Conservation (phyloP, 768 basidiomycete genomes). For the Boletus subparvulus region DNA sequence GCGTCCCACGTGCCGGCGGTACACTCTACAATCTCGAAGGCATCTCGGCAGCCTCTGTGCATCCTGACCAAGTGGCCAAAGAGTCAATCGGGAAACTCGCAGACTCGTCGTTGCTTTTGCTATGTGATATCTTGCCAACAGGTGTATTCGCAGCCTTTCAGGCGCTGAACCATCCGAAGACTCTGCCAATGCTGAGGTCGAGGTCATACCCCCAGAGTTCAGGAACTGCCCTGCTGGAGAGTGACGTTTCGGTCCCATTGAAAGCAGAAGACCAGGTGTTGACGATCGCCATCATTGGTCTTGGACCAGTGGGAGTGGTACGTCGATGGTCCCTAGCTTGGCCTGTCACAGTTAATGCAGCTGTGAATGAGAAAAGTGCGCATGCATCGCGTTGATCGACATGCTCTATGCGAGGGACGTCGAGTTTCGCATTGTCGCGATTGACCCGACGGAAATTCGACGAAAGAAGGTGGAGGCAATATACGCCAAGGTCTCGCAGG, state of each 20-base stretch:
- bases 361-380: constrained; percentile 42
- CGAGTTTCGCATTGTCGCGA: constrained; percentile 57
- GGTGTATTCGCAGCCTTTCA: constrained; percentile 76
- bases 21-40: constrained; percentile 66
- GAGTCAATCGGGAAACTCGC: constrained; percentile 43
- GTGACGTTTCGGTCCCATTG: constrained; percentile 25
- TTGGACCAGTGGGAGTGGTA: constrained; percentile 78
- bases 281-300: constrained; percentile 66
- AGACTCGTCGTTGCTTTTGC: constrained; percentile 66
- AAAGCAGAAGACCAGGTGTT: constrained; percentile 49
- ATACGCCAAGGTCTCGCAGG: constrained; percentile 50
- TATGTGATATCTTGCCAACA: constrained; percentile 80
- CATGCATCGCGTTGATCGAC: constrained; percentile 63
- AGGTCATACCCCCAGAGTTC: constrained; percentile 53
- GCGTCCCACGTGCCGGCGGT: constrained; percentile 78
- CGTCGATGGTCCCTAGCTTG: constrained; percentile 10
- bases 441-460: constrained; percentile 59
- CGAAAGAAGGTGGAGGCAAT: constrained; percentile 61
- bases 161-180: constrained; percentile 70
- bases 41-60: constrained; percentile 29
- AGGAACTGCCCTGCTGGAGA: constrained; percentile 3
- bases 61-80: constrained; percentile 32
- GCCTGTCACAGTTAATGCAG: background rate
- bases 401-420: constrained; percentile 45
- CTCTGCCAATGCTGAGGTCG: constrained; percentile 57